These are phyloP conservation scores for Vaccinium corymbosum DNA, from an alignment of 148 eudicot genomes.

Conservation along the genomic window DNA sequence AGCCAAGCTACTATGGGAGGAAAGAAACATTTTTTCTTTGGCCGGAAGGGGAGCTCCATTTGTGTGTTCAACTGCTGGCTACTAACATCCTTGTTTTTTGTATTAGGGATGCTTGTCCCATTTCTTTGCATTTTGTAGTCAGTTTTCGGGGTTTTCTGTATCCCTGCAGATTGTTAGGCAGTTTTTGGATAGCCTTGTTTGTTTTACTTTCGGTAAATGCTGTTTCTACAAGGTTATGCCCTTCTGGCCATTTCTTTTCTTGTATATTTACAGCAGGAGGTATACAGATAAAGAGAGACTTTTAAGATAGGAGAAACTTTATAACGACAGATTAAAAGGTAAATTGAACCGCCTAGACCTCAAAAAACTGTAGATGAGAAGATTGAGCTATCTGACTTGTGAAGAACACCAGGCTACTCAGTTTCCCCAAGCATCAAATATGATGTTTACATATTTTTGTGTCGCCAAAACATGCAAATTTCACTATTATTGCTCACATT, in stretches of 20 bases:
- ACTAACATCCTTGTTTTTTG: neutral
- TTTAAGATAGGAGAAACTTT: neutral
- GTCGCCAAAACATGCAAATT: neutral
- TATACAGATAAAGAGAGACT: neutral
- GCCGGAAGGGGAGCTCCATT: neutral
- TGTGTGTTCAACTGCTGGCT: neutral
- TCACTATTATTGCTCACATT: neutral
- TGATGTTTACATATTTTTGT: neutral
- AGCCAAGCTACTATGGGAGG: neutral
- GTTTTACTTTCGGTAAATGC: neutral
- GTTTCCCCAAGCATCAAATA: neutral
- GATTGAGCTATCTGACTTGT: neutral
- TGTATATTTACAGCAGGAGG: neutral
- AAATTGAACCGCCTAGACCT: neutral
- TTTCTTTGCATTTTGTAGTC: neutral
- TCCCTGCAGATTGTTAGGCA: conserved; percentile 3
- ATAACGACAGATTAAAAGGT: neutral
- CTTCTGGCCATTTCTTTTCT: neutral
- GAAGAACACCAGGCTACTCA: neutral
- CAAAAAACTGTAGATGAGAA: neutral
- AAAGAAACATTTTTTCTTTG: neutral
- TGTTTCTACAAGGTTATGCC: neutral
- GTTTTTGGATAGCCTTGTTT: neutral
- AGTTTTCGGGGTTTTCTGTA: neutral
- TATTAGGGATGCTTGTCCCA: neutral